Conservation (phyloP, 169 alveolate genomes). For the Cryptosporidium canis region DNA sequence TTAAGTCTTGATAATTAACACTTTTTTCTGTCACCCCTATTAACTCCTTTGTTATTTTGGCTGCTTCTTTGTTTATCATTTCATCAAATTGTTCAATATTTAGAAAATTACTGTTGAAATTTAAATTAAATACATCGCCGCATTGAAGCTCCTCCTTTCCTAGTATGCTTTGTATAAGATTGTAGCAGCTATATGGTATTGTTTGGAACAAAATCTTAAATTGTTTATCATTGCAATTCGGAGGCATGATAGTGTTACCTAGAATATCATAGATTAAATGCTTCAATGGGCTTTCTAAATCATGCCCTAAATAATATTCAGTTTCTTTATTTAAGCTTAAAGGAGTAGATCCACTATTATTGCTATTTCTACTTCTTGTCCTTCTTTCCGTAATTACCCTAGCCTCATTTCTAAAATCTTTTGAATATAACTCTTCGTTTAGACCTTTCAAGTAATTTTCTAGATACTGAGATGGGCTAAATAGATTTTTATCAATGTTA, state of each 20-base stretch:
- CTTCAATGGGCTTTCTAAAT: not conserved
- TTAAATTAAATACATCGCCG: not conserved
- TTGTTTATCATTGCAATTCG: conserved; percentile 35
- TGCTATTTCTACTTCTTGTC: conserved; percentile 18
- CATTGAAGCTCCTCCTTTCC: conserved; percentile 1
- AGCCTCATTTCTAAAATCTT: not conserved
- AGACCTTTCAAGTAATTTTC: not conserved
- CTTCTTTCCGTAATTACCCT: not conserved
- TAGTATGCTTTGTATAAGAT: not conserved
- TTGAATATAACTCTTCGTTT: not conserved
- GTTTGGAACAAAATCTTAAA: conserved; percentile 26
- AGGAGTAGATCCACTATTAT: not conserved
- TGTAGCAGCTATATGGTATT: conserved; percentile 35
- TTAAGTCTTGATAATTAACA: not conserved
- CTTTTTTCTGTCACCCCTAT: not conserved
- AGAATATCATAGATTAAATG: not conserved
- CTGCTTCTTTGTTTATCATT: conserved; percentile 1
- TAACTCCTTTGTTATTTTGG: not conserved
- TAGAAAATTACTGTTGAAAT: conserved; percentile 23
- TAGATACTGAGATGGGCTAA: not conserved
- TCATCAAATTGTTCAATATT: conserved; percentile 45
- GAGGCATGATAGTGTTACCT: not conserved
- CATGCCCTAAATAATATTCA: not conserved
- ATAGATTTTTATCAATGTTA: not conserved
- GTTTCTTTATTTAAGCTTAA: not conserved